Evolutionary conservation across 345 rosid species (phyloP).

Genomic region (Geranium rotundifolium): DNA sequence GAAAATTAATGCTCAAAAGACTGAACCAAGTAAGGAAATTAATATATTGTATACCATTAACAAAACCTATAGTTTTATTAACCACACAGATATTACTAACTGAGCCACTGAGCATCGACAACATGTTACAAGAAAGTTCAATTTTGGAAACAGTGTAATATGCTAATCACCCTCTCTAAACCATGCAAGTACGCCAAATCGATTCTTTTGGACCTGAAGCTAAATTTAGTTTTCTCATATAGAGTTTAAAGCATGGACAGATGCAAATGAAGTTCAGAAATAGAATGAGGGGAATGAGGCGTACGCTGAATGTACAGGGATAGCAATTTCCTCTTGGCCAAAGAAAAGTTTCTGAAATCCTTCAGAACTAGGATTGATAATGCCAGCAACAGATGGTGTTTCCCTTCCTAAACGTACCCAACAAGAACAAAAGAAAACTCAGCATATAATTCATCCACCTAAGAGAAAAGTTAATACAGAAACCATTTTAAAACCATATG

Average conservation of each 20-base stretch:
- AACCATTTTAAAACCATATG: not conserved
- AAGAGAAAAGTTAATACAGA: not conserved
- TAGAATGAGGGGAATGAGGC: conserved; percentile 4
- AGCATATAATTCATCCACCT: not conserved
- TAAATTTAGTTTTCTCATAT: not conserved
- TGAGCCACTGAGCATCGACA: too few relatives aligned
- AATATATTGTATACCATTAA: too few relatives aligned
- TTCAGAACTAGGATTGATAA: conserved; percentile 85
- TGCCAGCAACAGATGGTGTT: conserved; percentile 95
- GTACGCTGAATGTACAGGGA: conserved; percentile 89
- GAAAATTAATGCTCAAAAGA: not conserved
- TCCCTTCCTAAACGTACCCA: conserved; percentile 51
- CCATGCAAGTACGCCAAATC: too few relatives aligned
- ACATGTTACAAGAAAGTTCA: too few relatives aligned
- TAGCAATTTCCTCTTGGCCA: conserved; percentile 99
- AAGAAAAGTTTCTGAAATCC: conserved; percentile 96
- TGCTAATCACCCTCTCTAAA: too few relatives aligned
- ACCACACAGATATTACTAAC: too few relatives aligned
- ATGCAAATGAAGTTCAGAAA: conserved; percentile 3
- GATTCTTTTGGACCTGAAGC: too few relatives aligned
- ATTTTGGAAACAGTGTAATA: too few relatives aligned
- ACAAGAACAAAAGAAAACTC: not conserved
- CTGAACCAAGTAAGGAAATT: too few relatives aligned
- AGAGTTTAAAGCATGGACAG: not conserved
- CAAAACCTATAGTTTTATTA: too few relatives aligned